These are phyloP conservation scores for Apiospora marii DNA, from an alignment of 2,329 filamentous ascomycete species.

Conservation along the genomic window DNA sequence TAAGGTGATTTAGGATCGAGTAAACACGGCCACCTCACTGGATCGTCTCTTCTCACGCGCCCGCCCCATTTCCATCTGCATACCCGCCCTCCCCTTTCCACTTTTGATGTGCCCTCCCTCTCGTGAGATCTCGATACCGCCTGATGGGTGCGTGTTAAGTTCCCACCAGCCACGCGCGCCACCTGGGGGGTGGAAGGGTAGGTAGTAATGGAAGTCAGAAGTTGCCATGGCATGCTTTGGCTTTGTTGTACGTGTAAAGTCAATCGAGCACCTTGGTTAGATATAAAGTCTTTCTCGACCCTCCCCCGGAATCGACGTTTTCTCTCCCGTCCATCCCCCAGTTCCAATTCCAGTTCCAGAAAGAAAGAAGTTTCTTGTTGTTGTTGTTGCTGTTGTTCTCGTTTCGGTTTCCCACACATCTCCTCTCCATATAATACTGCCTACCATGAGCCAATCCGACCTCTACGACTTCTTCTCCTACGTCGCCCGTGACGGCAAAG, in stretches of 20 bases:
- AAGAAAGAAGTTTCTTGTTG: not conserved
- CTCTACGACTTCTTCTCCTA: slow-evolving; percentile 18
- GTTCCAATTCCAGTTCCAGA: not conserved
- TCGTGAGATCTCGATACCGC: slow-evolving; percentile 11
- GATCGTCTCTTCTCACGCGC: not conserved
- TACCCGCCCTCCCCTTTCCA: too few relatives aligned
- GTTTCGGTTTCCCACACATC: not conserved
- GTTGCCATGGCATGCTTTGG: not conserved
- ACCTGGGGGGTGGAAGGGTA: not conserved
- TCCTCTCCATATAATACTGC: not conserved
- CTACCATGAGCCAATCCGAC: slow-evolving; percentile 14
- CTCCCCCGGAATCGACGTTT: not conserved
- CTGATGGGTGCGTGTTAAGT: not conserved
- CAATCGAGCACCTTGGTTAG: not conserved
- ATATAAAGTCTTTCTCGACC: not conserved
- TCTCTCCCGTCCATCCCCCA: not conserved
- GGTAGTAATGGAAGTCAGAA: not conserved
- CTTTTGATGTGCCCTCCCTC: not conserved
- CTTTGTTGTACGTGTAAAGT: not conserved
- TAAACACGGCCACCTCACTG: too few relatives aligned
- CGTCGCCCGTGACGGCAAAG: slow-evolving; percentile 13
- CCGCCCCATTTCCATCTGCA: too few relatives aligned
- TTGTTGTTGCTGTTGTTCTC: not conserved
- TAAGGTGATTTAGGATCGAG: not conserved
- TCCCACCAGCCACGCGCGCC: not conserved